These are phyloP conservation scores for Lachnellula hyalina DNA, from an alignment of 2,329 filamentous ascomycete genomes.

Conservation along the genomic window DNA sequence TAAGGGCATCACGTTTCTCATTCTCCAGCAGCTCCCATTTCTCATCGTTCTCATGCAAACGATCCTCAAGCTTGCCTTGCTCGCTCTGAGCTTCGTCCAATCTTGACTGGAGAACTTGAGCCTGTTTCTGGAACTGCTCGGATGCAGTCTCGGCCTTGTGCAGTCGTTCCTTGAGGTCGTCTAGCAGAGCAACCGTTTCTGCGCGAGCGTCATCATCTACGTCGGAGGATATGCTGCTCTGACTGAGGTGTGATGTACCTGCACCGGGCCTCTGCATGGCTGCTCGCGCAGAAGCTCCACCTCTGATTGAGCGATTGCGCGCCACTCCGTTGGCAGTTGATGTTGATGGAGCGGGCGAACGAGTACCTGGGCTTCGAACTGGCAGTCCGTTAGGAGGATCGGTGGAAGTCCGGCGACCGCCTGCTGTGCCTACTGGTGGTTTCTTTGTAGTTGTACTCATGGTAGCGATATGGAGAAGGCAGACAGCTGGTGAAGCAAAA, in stretches of 20 bases:
- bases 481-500: background rate
- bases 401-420: conserved; percentile 26
- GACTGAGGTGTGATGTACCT: conserved; percentile 29
- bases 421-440: conserved; percentile 25
- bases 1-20: conserved; percentile 76
- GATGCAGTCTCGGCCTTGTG: conserved; percentile 72
- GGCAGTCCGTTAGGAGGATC: conserved; percentile 23
- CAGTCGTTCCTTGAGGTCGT: conserved; percentile 79
- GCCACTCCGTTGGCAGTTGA: conserved; percentile 33
- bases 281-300: conserved; percentile 65
- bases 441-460: conserved; percentile 37
- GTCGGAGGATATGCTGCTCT: conserved; percentile 35
- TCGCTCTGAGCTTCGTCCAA: conserved; percentile 81
- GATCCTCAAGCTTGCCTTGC: conserved; percentile 82
- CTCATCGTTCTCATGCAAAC: conserved; percentile 79
- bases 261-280: conserved; percentile 54
- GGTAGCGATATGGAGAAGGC: background rate
- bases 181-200: conserved; percentile 71
- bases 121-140: conserved; percentile 77
- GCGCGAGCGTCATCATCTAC: conserved; percentile 70
- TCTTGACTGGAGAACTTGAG: conserved; percentile 76
- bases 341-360: conserved; percentile 26
- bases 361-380: conserved; percentile 19
- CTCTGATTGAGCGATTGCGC: conserved; percentile 61
- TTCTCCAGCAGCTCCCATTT: conserved; percentile 74